phyloP scores from a whole-genome alignment of 805 yeast species.

The Yarrowia hollandica region DNA sequence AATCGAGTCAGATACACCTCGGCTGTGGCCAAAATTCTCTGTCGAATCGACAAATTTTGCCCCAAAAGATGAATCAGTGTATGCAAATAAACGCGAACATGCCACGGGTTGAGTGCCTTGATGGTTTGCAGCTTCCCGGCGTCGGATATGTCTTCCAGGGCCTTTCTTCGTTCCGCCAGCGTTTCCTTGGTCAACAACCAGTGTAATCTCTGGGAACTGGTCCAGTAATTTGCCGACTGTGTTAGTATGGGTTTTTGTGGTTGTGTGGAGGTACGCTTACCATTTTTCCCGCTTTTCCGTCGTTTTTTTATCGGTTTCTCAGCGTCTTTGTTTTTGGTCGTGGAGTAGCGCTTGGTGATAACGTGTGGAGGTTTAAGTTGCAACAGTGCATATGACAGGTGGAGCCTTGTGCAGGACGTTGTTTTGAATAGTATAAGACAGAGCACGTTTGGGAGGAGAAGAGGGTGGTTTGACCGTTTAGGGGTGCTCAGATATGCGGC shows the following conservation, averaged over 20 bases:
- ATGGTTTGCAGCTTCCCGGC: constrained; percentile 42
- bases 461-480: neutral
- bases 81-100: constrained; percentile 67
- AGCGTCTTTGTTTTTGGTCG: neutral
- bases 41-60: constrained; percentile 72
- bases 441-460: neutral
- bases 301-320: too few species aligned
- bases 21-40: constrained; percentile 83
- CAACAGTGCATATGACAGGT: neutral
- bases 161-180: constrained; percentile 48
- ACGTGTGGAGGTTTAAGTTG: constrained; percentile 15
- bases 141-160: constrained; percentile 28
- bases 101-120: constrained; percentile 41
- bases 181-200: constrained; percentile 79
- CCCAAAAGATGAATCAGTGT: constrained; percentile 69
- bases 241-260: neutral
- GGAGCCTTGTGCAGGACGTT: neutral
- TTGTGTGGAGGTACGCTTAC: neutral
- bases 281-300: neutral
- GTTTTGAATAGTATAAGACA: too few species aligned
- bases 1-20: constrained; percentile 83
- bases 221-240: constrained; percentile 85
- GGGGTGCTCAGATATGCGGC: too few species aligned
- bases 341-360: neutral
- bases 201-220: constrained; percentile 70